These are phyloP conservation scores for Phoma sp. DNA, from an alignment of 2,329 filamentous ascomycete genomes.

Conservation along the genomic window DNA sequence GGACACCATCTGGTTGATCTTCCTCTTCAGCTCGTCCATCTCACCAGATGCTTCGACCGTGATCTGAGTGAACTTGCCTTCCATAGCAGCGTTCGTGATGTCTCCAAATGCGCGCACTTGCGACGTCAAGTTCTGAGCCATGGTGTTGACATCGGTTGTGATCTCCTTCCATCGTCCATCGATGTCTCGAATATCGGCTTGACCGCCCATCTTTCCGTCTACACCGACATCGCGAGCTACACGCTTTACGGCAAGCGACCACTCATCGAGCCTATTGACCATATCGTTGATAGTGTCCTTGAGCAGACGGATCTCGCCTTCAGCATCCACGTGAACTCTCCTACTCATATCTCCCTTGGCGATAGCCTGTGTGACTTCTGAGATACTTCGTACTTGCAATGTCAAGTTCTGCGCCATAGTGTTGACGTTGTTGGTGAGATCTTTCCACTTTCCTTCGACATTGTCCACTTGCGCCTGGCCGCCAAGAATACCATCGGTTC, in stretches of 20 bases:
- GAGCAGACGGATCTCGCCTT: slow-evolving; percentile 90
- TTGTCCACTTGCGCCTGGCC: slow-evolving; percentile 69
- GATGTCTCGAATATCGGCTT: slow-evolving; percentile 91
- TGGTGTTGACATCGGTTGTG: slow-evolving; percentile 94
- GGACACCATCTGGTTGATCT: slow-evolving; percentile 99
- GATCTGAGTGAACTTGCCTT: slow-evolving; percentile 96
- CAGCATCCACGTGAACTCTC: slow-evolving; percentile 93
- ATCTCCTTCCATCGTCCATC: slow-evolving; percentile 98
- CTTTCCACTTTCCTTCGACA: slow-evolving; percentile 71
- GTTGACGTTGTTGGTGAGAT: slow-evolving; percentile 71
- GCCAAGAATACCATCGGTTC: slow-evolving; percentile 68
- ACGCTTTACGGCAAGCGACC: slow-evolving; percentile 93
- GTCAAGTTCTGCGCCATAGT: slow-evolving; percentile 71
- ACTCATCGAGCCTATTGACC: slow-evolving; percentile 93
- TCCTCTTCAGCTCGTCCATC: slow-evolving; percentile 98
- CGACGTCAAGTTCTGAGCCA: slow-evolving; percentile 82
- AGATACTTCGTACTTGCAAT: slow-evolving; percentile 82
- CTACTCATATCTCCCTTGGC: slow-evolving; percentile 95
- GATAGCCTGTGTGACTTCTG: slow-evolving; percentile 91
- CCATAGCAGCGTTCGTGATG: slow-evolving; percentile 96
- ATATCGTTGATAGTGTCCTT: slow-evolving; percentile 99
- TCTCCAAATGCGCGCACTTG: slow-evolving; percentile 98
- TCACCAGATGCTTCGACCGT: slow-evolving; percentile 97
- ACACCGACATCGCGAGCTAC: slow-evolving; percentile 97
- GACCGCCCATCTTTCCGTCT: slow-evolving; percentile 97